These are phyloP conservation scores for Takakia lepidozioides DNA, from an alignment of 225 moss, liverwort and hornwort genomes.

Conservation along the genomic window DNA sequence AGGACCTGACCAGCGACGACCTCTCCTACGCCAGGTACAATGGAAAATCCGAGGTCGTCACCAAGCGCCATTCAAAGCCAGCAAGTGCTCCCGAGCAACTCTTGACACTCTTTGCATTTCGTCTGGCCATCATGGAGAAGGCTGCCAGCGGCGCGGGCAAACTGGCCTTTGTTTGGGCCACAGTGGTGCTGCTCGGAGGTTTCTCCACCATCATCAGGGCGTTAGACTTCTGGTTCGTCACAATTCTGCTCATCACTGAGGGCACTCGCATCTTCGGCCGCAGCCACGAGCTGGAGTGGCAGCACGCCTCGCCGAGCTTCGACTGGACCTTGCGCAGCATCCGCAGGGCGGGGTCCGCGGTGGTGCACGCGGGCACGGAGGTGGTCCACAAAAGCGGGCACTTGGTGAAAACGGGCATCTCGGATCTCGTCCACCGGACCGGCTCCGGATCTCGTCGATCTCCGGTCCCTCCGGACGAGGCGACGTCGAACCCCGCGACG, in stretches of 20 bases:
- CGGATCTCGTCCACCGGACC: too few relatives aligned
- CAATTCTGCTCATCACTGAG: conserved; percentile 53
- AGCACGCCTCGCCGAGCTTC: conserved; percentile 12
- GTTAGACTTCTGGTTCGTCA: conserved; percentile 62
- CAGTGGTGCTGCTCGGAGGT: conserved; percentile 73
- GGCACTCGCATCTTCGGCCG: conserved; percentile 49
- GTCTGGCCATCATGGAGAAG: conserved; percentile 63
- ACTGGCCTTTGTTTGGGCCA: conserved; percentile 70
- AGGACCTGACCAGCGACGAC: too few relatives aligned
- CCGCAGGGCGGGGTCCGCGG: not conserved
- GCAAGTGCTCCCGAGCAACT: conserved; percentile 64
- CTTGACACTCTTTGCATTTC: conserved; percentile 61
- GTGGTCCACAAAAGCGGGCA: too few relatives aligned
- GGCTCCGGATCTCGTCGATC: too few relatives aligned
- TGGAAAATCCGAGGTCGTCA: too few relatives aligned
- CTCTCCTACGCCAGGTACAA: too few relatives aligned
- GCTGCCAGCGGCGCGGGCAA: conserved; percentile 42
- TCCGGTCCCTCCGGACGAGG: too few relatives aligned
- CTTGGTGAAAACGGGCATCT: too few relatives aligned
- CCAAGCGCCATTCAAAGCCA: too few relatives aligned
- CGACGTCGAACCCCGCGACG: too few relatives aligned
- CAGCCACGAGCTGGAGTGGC: conserved; percentile 69
- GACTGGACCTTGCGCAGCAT: too few relatives aligned
- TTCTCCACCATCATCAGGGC: conserved; percentile 26
- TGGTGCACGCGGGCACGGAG: too few relatives aligned